phyloP scores from a whole-genome alignment of 202 grass and related monocot species.

The Carex sylvatica region DNA sequence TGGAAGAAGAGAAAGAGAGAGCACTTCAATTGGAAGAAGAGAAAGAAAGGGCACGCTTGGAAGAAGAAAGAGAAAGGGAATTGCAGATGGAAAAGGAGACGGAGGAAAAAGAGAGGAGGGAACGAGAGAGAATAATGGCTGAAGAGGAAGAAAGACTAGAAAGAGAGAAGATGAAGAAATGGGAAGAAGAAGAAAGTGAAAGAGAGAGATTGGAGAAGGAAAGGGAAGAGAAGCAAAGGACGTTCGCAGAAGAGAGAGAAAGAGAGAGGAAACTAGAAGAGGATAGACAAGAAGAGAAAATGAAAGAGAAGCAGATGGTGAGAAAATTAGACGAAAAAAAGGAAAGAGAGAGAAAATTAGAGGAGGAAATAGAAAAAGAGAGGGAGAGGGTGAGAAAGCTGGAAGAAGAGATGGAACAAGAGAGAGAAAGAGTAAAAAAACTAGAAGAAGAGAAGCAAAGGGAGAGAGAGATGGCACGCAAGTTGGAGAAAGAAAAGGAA shows the following conservation, averaged over 20 bases:
- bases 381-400: constrained; percentile 16
- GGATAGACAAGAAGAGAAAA: constrained; percentile 26
- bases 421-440: constrained; percentile 12
- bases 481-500: constrained; percentile 9
- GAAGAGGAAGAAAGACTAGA: constrained; percentile 14
- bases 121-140: constrained; percentile 10
- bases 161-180: constrained; percentile 14
- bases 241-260: constrained; percentile 17
- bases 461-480: constrained; percentile 13
- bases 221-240: constrained; percentile 19
- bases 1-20: constrained; percentile 42
- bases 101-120: constrained; percentile 28
- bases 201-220: constrained; percentile 11
- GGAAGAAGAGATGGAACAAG: constrained; percentile 16
- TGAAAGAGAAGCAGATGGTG: constrained; percentile 7
- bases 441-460: constrained; percentile 25
- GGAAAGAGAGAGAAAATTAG: constrained; percentile 21
- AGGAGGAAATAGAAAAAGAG: constrained; percentile 17
- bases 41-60: constrained; percentile 28
- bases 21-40: constrained; percentile 25
- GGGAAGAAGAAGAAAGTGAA: constrained; percentile 7
- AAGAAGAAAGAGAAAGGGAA: constrained; percentile 40
- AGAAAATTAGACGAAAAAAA: constrained; percentile 13
- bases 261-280: constrained; percentile 25
- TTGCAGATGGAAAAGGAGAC: constrained; percentile 37